phyloP scores from a whole-genome alignment of 2,329 filamentous ascomycete genomes.

The Aspergillus clavatus region DNA sequence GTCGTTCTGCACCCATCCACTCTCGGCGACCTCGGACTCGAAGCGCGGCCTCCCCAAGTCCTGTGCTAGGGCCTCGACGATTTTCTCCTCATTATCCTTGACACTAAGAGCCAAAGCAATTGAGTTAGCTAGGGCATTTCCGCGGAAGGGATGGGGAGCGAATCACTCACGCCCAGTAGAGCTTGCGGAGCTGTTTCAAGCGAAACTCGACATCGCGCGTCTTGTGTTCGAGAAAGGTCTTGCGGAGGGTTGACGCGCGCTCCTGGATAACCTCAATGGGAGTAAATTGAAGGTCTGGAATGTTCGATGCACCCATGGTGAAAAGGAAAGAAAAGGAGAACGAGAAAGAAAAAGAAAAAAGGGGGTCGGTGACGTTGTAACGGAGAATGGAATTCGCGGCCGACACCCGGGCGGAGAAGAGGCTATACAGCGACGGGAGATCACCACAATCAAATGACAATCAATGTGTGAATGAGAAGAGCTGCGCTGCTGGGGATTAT shows the following conservation, averaged over 20 bases:
- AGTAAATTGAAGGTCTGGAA: constrained; percentile 55
- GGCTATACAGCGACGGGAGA: neutral
- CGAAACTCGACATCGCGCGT: constrained; percentile 81
- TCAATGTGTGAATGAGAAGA: neutral
- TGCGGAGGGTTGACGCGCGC: constrained; percentile 57
- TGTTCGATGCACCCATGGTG: constrained; percentile 31
- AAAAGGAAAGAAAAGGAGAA: neutral
- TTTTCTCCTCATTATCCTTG: constrained; percentile 67
- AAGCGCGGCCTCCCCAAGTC: constrained; percentile 75
- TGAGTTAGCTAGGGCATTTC: constrained; percentile 9
- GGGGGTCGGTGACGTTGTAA: too few species aligned
- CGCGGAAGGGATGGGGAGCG: neutral
- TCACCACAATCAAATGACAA: neutral
- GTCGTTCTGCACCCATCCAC: constrained; percentile 74
- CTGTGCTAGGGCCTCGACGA: constrained; percentile 68
- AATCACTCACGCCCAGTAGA: constrained; percentile 73
- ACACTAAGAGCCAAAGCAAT: constrained; percentile 41
- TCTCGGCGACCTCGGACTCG: constrained; percentile 70
- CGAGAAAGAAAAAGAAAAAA: too few species aligned
- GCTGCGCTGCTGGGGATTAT: too few species aligned
- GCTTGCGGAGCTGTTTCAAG: constrained; percentile 78
- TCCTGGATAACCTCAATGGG: constrained; percentile 61
- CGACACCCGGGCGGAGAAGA: neutral
- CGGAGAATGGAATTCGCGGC: neutral
- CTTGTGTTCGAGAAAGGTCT: constrained; percentile 71